A percentile compares a stretch with the other conserved stretches of the same genome.
phyloP scores from a whole-genome alignment of 352 stramenopile genomes.

The Globisporangium recalcitrans region DNA sequence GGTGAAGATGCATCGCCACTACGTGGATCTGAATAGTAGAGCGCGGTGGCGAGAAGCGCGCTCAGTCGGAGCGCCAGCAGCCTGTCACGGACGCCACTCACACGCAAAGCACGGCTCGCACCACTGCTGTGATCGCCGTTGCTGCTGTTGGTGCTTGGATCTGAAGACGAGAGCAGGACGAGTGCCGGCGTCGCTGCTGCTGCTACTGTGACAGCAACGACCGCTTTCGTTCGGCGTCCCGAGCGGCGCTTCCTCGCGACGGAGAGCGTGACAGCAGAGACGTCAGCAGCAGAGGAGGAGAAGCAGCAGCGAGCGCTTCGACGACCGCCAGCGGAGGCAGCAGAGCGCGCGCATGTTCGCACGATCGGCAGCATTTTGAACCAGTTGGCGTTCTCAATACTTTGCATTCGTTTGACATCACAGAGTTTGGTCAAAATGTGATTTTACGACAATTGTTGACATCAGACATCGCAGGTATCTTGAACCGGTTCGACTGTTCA shows the following conservation, averaged over 20 bases:
- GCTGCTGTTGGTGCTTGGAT: not conserved
- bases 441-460: too few species aligned
- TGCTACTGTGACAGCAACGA: not conserved
- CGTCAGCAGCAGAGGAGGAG: not conserved
- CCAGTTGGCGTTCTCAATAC: too few species aligned
- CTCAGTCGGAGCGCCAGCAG: conserved; percentile 11
- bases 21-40: not conserved
- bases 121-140: not conserved
- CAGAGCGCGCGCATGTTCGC: not conserved
- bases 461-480: too few species aligned
- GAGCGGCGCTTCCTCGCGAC: not conserved
- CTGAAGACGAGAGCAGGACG: not conserved
- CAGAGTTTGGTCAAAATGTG: too few species aligned
- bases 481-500: too few species aligned
- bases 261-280: not conserved
- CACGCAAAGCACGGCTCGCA: not conserved
- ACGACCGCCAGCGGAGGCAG: not conserved
- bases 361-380: not conserved
- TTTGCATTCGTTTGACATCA: too few species aligned
- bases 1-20: not conserved
- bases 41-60: conserved; percentile 8
- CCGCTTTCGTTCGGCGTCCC: not conserved
- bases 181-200: not conserved
- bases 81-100: not conserved
- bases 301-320: not conserved